Percentiles rank a stretch among this genome's conserved stretches.
These are phyloP conservation scores for Stemphylium beticola DNA, from an alignment of 2,329 filamentous ascomycete genomes.

Conservation along the genomic window DNA sequence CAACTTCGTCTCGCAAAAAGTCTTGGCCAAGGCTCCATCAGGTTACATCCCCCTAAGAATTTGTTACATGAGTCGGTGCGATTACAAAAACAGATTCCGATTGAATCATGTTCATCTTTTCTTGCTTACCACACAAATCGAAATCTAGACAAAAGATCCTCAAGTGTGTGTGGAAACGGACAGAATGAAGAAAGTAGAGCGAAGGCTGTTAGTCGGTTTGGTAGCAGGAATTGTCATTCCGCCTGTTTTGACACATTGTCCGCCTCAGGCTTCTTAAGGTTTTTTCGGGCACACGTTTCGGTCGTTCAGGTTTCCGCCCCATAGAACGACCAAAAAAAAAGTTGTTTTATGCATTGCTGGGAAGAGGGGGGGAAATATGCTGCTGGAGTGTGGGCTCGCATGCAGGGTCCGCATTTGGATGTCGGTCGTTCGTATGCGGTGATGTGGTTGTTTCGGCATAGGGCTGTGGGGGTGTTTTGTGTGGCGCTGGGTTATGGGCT, in stretches of 20 bases:
- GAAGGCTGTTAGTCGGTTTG: neutral
- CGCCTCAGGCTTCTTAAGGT: constrained; percentile 12
- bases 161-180: too few species aligned
- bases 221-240: constrained; percentile 11
- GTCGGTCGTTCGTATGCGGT: neutral
- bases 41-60: too few species aligned
- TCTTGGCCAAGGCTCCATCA: too few species aligned
- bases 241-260: constrained; percentile 11
- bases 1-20: neutral
- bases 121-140: neutral
- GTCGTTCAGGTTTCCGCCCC: neutral
- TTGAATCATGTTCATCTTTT: neutral
- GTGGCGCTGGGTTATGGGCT: neutral
- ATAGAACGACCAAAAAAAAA: neutral
- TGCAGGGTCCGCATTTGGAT: constrained; percentile 9
- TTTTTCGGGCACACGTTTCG: too few species aligned
- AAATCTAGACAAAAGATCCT: neutral
- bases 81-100: too few species aligned
- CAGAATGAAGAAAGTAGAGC: neutral
- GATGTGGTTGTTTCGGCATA: constrained; percentile 1
- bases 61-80: too few species aligned
- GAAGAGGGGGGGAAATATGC: constrained; percentile 6
- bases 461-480: neutral
- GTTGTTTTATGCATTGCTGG: constrained; percentile 6
- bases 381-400: neutral